A percentile compares a stretch with the other conserved stretches of the same genome.
phyloP scores from a whole-genome alignment of 192 early-diverging fungal genomes.

The Blastocladiella britannica region DNA sequence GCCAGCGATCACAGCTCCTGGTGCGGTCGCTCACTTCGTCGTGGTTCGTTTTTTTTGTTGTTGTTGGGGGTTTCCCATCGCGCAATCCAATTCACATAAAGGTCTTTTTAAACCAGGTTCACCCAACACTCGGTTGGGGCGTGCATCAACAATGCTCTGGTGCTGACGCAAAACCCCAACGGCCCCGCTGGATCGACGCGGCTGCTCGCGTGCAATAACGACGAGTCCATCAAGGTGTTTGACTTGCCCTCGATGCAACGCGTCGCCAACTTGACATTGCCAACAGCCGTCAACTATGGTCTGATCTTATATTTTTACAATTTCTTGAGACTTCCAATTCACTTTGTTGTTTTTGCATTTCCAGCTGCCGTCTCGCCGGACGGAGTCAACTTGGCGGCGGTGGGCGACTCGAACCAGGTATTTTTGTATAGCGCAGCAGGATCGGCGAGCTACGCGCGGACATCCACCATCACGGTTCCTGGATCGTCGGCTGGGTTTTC shows the following conservation, averaged over 20 bases:
- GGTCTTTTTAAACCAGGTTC: conserved; percentile 7
- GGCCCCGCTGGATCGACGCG: conserved; percentile 40
- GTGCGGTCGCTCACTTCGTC: conserved; percentile 44
- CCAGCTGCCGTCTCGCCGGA: conserved; percentile 72
- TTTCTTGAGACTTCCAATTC: not conserved
- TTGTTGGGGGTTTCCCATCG: not conserved
- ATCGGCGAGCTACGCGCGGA: conserved; percentile 41
- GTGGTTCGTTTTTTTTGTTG: conserved; percentile 3
- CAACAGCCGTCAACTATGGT: conserved; percentile 74
- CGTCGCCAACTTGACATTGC: conserved; percentile 54
- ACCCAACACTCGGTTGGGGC: conserved; percentile 35
- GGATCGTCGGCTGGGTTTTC: conserved; percentile 3
- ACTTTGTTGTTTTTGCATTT: conserved; percentile 1
- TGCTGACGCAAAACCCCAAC: conserved; percentile 12
- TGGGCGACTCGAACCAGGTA: conserved; percentile 72
- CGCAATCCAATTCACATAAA: not conserved
- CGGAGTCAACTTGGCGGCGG: conserved; percentile 72
- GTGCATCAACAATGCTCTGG: conserved; percentile 69
- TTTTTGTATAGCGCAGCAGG: conserved; percentile 60
- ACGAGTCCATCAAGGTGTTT: conserved; percentile 77
- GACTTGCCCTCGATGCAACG: conserved; percentile 56
- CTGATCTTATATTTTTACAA: conserved; percentile 5
- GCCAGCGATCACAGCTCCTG: conserved; percentile 69
- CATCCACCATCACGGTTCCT: conserved; percentile 51
- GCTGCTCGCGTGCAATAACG: conserved; percentile 81